These are phyloP conservation scores for Rhodosporidiobolus odoratus DNA, from an alignment of 768 basidiomycete species.

Conservation along the genomic window DNA sequence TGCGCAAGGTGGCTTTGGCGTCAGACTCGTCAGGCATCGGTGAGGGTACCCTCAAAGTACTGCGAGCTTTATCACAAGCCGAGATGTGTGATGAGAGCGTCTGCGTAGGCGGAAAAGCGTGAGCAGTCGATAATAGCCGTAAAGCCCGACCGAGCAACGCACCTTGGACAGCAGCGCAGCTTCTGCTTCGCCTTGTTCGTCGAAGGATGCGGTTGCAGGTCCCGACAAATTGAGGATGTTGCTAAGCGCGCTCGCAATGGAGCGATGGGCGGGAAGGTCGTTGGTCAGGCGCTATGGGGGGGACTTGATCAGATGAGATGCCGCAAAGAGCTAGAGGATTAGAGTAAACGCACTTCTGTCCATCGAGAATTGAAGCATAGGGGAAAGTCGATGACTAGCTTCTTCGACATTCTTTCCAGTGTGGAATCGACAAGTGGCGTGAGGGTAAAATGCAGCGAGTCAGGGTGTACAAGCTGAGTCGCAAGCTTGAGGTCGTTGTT, in stretches of 20 bases:
- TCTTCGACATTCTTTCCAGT: not conserved
- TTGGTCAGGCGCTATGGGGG: constrained; percentile 3
- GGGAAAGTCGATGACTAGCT: constrained; percentile 11
- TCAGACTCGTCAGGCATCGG: not conserved
- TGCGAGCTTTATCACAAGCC: not conserved
- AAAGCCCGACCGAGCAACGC: not conserved
- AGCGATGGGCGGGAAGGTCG: not conserved
- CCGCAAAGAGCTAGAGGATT: not conserved
- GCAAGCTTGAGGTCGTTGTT: not conserved
- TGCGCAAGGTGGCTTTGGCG: not conserved
- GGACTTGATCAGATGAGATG: not conserved
- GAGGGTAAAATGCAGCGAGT: constrained; percentile 19
- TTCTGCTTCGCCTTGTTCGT: not conserved
- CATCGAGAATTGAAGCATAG: constrained; percentile 24
- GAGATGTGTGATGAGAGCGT: not conserved
- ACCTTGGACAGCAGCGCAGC: not conserved
- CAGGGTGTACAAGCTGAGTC: not conserved
- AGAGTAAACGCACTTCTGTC: constrained; percentile 7
- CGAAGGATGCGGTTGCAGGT: not conserved
- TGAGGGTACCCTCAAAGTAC: not conserved
- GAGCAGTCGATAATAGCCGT: not conserved
- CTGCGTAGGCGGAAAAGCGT: not conserved
- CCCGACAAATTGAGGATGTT: not conserved
- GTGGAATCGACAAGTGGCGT: not conserved
- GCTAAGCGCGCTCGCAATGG: constrained; percentile 10